These are phyloP conservation scores for Candida morakotiae DNA, from an alignment of 805 yeast species.

Conservation along the genomic window DNA sequence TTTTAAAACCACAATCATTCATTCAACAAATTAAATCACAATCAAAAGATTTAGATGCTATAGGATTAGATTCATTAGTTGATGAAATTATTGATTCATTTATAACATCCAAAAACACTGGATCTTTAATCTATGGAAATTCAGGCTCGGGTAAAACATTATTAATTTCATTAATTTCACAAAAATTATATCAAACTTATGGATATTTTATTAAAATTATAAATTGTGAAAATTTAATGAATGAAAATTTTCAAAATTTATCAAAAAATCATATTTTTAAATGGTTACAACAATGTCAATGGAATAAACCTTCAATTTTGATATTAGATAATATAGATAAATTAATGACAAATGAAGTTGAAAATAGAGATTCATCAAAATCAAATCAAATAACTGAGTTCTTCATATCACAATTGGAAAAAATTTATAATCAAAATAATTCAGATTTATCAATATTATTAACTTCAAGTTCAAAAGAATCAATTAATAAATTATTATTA, in stretches of 20 bases:
- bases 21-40: conserved; percentile 16
- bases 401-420: conserved; percentile 42
- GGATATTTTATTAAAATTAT: conserved; percentile 47
- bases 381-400: conserved; percentile 65
- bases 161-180: conserved; percentile 40
- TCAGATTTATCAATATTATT: conserved; percentile 55
- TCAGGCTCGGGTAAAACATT: conserved; percentile 82
- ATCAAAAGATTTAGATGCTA: conserved; percentile 22
- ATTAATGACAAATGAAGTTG: conserved; percentile 61
- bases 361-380: conserved; percentile 54
- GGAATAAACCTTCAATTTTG: conserved; percentile 76
- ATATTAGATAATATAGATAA: conserved; percentile 77
- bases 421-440: conserved; percentile 40
- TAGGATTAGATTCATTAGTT: conserved; percentile 54
- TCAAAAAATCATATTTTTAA: conserved; percentile 39
- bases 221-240: conserved; percentile 51
- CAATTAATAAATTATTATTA: conserved; percentile 56
- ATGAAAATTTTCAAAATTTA: conserved; percentile 47
- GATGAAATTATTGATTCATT: conserved; percentile 37
- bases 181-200: conserved; percentile 28
- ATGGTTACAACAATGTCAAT: conserved; percentile 51
- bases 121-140: conserved; percentile 65
- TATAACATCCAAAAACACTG: conserved; percentile 42
- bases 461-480: conserved; percentile 60
- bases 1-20: conserved; percentile 43